Evolutionary conservation across 169 alveolate species (phyloP), one percentile per base, ranked within the genome.

Genomic region (Eimeria maxima): DNA sequence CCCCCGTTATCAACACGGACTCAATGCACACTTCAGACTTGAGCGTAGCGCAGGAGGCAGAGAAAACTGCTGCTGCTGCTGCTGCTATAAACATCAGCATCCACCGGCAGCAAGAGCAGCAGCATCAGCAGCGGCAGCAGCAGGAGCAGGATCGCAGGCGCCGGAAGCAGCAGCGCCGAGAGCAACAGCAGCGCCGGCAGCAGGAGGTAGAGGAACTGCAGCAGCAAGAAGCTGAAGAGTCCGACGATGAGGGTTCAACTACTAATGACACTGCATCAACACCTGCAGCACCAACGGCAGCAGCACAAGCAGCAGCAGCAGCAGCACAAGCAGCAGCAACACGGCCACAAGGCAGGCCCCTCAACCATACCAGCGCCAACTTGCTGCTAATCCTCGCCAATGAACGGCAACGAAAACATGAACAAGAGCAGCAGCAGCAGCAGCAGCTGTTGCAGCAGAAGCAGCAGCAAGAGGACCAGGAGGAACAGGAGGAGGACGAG

Each of bases 171-270:
- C 81, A 71, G 50, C 42, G 27, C 27, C 69, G n/a, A 2, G 27
- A 14, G 69, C 69, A 57, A 24, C 69, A 57, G 81, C 81, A 71
- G 47, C 81, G 24, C 47, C 81, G 24, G 81, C 42, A 24, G 81
- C 81, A 71, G 47, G 81, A 3, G 24, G 81, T n/a, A 14, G 45
- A 29, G 50, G 27, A 42, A 44, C 87, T 76, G 87, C 87, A 33
- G 87, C 87, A 76, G 87, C 53, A 44, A 76, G 87, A 76, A 69
- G 80, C 8, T 29, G 80, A 69, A 27, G 16, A 33, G 7, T 57
- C 69, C 20, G 69, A 57, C 20, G 69, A 57, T 33, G 80, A 69
- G 14, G 87, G 33, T 24, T 44, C 60, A 24, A 38, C 13, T 42
- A 38, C 38, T 2, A 60, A 33, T 0, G 87, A 33, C 7, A 18